A percentile compares a stretch with the other conserved stretches of the same genome.
These are phyloP conservation scores for Arthroderma sp. DNA, from an alignment of 2,329 filamentous ascomycete genomes.

Conservation along the genomic window DNA sequence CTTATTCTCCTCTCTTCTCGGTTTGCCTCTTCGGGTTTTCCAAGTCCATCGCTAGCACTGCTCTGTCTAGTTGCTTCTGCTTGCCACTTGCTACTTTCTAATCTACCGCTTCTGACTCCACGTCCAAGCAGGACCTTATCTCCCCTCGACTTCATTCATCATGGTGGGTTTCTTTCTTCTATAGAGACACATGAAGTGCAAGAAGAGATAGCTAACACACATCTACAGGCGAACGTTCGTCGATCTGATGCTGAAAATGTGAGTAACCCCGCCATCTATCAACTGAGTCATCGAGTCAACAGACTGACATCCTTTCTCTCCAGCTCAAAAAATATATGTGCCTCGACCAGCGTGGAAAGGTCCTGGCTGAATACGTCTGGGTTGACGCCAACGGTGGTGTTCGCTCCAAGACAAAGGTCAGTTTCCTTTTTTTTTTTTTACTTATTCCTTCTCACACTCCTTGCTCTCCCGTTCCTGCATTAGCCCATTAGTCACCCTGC, in stretches of 20 bases:
- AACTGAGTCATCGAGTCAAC: slow-evolving; percentile 13
- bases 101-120: neutral
- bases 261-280: slow-evolving; percentile 18
- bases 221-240: slow-evolving; percentile 20
- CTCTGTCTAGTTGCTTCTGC: neutral
- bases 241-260: slow-evolving; percentile 32
- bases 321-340: slow-evolving; percentile 86
- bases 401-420: slow-evolving; percentile 90
- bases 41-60: neutral
- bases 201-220: neutral
- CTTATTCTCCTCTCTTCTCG: neutral
- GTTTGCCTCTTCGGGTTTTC: neutral
- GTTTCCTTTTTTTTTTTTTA: slow-evolving; percentile 9
- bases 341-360: slow-evolving; percentile 75
- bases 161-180: neutral
- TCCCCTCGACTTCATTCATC: neutral
- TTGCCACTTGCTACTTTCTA: neutral
- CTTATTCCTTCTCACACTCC: slow-evolving; percentile 9
- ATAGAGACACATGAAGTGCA: neutral
- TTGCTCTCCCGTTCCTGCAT: neutral
- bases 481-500: neutral
- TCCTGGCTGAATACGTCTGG: slow-evolving; percentile 97
- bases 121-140: slow-evolving; percentile 1
- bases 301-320: slow-evolving; percentile 14
- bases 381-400: slow-evolving; percentile 71